These are phyloP conservation scores for Aspergillus carlsbadensis DNA, from an alignment of 495 filamentous ascomycete genomes.

Conservation along the genomic window DNA sequence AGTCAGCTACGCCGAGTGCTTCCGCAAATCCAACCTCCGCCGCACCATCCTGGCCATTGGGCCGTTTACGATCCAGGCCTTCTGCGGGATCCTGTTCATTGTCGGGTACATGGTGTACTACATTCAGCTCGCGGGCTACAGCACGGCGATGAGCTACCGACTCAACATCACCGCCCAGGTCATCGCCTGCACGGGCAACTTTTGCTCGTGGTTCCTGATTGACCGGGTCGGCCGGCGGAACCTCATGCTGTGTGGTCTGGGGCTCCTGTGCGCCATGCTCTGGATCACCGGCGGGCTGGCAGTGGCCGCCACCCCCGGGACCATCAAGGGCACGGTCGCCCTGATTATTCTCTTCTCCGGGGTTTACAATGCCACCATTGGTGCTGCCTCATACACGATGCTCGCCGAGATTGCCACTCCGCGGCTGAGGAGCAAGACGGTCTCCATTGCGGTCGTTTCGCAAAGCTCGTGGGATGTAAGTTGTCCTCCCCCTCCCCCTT, in stretches of 20 bases:
- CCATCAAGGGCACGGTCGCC: slow-evolving; percentile 5
- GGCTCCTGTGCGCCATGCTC: neutral
- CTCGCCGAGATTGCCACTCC: slow-evolving; percentile 4
- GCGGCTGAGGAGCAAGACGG: slow-evolving; percentile 1
- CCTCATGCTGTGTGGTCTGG: slow-evolving; percentile 5
- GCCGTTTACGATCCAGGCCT: slow-evolving; percentile 6
- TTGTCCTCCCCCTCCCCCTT: too few species aligned
- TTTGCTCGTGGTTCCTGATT: slow-evolving; percentile 7
- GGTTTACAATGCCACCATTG: slow-evolving; percentile 9
- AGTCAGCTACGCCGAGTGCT: slow-evolving; percentile 5
- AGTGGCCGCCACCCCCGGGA: neutral
- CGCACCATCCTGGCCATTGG: slow-evolving; percentile 8
- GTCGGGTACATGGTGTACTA: slow-evolving; percentile 5
- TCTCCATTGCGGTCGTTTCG: too few species aligned
- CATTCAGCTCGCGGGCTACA: slow-evolving; percentile 10
- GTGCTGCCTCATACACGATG: slow-evolving; percentile 4
- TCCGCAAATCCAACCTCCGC: slow-evolving; percentile 10
- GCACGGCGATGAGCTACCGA: slow-evolving; percentile 2
- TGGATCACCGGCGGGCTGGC: slow-evolving; percentile 2
- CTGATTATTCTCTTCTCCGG: slow-evolving; percentile 7
- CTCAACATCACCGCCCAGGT: slow-evolving; percentile 6
- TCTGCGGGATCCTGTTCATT: neutral
- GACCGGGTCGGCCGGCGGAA: slow-evolving; percentile 7
- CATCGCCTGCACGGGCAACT: neutral
- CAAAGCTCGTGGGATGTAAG: too few species aligned